Base-by-base conservation (phyloP, 2,329 filamentous ascomycete genomes). In the Metarhizium rileyi region DNA sequence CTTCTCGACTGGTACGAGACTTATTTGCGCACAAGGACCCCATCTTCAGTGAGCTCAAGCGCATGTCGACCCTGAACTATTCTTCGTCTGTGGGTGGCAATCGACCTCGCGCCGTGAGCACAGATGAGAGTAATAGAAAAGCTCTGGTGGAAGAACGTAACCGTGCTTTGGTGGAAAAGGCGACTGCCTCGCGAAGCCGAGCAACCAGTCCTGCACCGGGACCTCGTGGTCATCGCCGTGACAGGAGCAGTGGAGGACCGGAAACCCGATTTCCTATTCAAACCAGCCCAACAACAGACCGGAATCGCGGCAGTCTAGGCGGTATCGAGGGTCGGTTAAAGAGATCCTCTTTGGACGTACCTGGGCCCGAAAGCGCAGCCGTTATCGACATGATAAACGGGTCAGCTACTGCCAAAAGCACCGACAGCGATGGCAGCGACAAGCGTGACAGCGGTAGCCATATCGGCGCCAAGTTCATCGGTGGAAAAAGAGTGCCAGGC, bases 1-100 rank as follows among this genome's bases (percentile, higher is more conserved):
- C 86, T 47, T 90, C 90, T 68, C 87, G 91, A 50, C 78, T 98
- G 22, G 82, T 98, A 47, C 86, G 90, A 47, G 93, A 98, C 63
- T 77, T 98, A 12, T 93, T 98, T 62, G 79, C 86, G 7, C 86
- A 97, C 73, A 98, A 98, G 68, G 88, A 95, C 53, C 80, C 87
- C 53, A 95, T 98, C 62, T 98, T 98, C 67, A 87, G 85, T 56
- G 93, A 96, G 65, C 77, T 98, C 55, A 98, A 98, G 75, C 90
- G 93, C 58, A 86, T 90, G 64, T 88, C 85, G 41, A 80, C 80
- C 9, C 74, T 87, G 18, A 81, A 76, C 12, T 81, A 86, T 59
- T 78, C 78, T n/a, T 73, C 76, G 41, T 83, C 83, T 1, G 63
- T 76, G 27, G 63, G 61, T 42, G 70, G 68, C 55, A 77, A 74